phyloP scores from a whole-genome alignment of 305 asterid genomes.

The Plantago rigida region DNA sequence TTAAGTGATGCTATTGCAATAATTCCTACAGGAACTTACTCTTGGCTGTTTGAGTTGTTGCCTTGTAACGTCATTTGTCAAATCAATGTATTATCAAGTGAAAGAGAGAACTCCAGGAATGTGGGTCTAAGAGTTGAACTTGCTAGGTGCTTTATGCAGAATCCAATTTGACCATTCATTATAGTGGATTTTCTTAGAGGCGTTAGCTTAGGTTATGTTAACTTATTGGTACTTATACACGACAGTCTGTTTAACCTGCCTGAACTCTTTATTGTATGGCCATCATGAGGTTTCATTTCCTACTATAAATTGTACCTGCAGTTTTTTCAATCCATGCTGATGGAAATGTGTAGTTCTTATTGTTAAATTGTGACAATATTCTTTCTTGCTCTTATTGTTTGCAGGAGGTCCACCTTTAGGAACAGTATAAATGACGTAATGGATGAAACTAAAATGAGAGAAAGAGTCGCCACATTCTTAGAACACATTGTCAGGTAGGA shows the following conservation, averaged over 20 bases:
- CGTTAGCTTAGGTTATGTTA: background rate
- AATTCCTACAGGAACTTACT: background rate
- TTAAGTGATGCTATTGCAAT: too few relatives aligned
- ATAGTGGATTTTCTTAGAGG: slow-evolving; percentile 2
- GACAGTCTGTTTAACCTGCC: slow-evolving; percentile 1
- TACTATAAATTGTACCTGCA: background rate
- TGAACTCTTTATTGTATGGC: slow-evolving; percentile 2
- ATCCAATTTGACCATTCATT: slow-evolving; percentile 14
- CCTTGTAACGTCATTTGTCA: background rate
- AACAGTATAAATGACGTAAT: slow-evolving; percentile 32
- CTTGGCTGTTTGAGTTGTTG: slow-evolving; percentile 8
- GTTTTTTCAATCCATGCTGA: too few relatives aligned
- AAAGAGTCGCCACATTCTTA: slow-evolving; percentile 51
- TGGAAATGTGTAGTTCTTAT: background rate
- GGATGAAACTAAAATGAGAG: slow-evolving; percentile 35
- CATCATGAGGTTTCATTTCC: slow-evolving; percentile 1
- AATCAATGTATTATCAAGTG: slow-evolving; percentile 13
- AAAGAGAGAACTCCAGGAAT: background rate
- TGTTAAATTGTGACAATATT: slow-evolving; percentile 12
- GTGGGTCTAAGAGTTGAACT: background rate
- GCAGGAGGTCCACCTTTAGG: slow-evolving; percentile 50
- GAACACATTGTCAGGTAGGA: slow-evolving; percentile 53
- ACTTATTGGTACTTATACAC: slow-evolving; percentile 1
- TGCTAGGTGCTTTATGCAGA: slow-evolving; percentile 1
- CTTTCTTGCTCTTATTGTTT: slow-evolving; percentile 23